Evolutionary conservation across 352 stramenopile genomes (phyloP).

Genomic region (Elongisporangium undulatum): DNA sequence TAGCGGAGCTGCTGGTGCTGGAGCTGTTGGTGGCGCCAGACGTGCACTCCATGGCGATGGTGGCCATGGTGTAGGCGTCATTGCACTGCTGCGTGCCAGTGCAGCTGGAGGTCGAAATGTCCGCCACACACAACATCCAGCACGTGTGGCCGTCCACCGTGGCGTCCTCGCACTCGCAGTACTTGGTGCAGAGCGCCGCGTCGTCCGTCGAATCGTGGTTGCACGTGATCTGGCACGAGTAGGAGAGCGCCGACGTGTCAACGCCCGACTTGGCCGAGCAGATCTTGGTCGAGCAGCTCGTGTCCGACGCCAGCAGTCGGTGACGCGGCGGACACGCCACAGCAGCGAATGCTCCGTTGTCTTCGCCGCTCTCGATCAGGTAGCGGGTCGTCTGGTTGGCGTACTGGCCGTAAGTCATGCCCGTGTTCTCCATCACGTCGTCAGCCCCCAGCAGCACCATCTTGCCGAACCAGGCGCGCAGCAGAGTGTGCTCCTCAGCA

Average conservation of each 20-base stretch:
- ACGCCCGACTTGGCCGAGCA: conserved; percentile 31
- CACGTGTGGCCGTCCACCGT: conserved; percentile 27
- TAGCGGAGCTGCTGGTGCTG: not conserved
- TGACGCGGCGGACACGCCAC: conserved; percentile 43
- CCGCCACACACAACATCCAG: conserved; percentile 61
- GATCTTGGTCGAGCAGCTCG: conserved; percentile 36
- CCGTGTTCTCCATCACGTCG: conserved; percentile 51
- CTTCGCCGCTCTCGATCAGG: conserved; percentile 29
- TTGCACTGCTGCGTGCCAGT: conserved; percentile 45
- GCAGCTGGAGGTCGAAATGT: conserved; percentile 35
- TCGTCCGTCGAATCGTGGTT: conserved; percentile 40
- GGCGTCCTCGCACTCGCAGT: conserved; percentile 35
- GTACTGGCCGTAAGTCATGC: conserved; percentile 50
- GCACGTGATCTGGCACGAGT: conserved; percentile 54
- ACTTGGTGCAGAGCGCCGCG: conserved; percentile 24
- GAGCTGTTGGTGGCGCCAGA: conserved; percentile 13
- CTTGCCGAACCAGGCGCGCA: conserved; percentile 67
- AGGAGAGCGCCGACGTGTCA: conserved; percentile 17
- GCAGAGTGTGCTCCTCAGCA: conserved; percentile 21
- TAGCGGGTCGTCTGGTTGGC: conserved; percentile 49
- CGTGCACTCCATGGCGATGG: conserved; percentile 41
- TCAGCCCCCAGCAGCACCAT: conserved; percentile 48
- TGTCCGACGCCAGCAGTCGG: conserved; percentile 41
- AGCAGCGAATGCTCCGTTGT: conserved; percentile 28
- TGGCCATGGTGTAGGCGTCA: conserved; percentile 21